Conservation (phyloP, 345 rosid genomes). For the Mallotus nudiflorus region DNA sequence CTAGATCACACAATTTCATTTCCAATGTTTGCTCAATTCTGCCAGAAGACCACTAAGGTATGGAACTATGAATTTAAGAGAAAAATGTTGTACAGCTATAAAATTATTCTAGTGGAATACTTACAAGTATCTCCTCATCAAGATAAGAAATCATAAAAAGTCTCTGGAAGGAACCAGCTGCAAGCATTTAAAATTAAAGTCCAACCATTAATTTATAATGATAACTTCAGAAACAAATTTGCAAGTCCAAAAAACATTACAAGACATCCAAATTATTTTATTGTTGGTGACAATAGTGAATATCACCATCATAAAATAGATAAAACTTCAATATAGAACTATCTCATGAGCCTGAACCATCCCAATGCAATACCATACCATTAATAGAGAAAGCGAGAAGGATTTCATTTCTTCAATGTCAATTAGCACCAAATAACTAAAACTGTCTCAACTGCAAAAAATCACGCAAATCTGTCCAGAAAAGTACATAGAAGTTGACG, state of each 20-base stretch:
- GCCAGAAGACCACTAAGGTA: neutral
- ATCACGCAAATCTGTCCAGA: neutral
- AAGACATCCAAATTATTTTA: neutral
- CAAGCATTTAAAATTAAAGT: constrained; percentile 22
- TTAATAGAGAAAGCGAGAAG: neutral
- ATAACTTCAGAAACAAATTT: neutral
- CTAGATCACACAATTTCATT: neutral
- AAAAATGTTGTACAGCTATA: neutral
- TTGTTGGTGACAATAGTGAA: neutral
- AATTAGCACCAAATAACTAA: neutral
- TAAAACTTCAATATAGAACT: neutral
- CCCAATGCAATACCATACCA: neutral
- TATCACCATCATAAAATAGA: neutral
- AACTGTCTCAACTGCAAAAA: neutral
- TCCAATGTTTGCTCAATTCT: neutral
- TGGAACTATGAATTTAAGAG: neutral
- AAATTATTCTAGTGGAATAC: neutral
- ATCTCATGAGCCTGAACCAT: constrained; percentile 6
- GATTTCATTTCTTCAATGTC: neutral
- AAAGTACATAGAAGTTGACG: neutral
- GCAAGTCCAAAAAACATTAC: neutral
- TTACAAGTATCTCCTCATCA: constrained; percentile 68
- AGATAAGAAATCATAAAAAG: constrained; percentile 94
- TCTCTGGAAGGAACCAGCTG: constrained; percentile 85
- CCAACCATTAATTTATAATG: neutral